Conservation (phyloP, 257 asterid species). For the Galeopsis tetrahit region DNA sequence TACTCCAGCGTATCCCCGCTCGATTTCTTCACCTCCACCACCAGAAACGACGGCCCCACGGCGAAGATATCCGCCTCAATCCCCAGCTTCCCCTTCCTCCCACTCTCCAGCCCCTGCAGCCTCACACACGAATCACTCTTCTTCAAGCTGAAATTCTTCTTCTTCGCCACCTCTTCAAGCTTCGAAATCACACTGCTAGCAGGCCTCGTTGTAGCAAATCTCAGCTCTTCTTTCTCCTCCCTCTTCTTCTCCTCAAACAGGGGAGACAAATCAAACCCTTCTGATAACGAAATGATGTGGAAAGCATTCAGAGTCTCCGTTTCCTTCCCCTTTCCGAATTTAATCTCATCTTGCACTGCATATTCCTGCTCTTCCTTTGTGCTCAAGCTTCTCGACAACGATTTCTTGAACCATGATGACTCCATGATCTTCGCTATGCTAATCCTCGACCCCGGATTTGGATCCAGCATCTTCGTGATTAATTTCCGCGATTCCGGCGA, state of each 20-base stretch:
- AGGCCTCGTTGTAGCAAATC: conserved; percentile 65
- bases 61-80: conserved; percentile 66
- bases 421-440: conserved; percentile 59
- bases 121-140: conserved; percentile 70
- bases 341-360: conserved; percentile 22
- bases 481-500: conserved; percentile 58
- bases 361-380: conserved; percentile 42
- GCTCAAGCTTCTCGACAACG: conserved; percentile 22
- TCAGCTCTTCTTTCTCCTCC: conserved; percentile 51
- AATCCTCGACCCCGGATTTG: conserved; percentile 54
- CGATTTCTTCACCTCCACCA: conserved; percentile 77
- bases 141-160: conserved; percentile 60
- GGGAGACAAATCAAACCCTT: conserved; percentile 65
- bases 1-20: conserved; percentile 77
- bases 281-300: conserved; percentile 67
- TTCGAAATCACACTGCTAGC: conserved; percentile 73
- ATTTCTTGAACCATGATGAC: conserved; percentile 63
- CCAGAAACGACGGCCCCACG: conserved; percentile 56
- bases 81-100: conserved; percentile 80
- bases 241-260: conserved; percentile 61
- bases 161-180: conserved; percentile 69
- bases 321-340: conserved; percentile 42
- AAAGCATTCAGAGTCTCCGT: conserved; percentile 61
- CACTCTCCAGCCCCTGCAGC: conserved; percentile 57
- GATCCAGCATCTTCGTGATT: conserved; percentile 65